Evolutionary conservation across 2,329 filamentous ascomycete genomes (phyloP).

Genomic region (Stemphylium vesicarium): DNA sequence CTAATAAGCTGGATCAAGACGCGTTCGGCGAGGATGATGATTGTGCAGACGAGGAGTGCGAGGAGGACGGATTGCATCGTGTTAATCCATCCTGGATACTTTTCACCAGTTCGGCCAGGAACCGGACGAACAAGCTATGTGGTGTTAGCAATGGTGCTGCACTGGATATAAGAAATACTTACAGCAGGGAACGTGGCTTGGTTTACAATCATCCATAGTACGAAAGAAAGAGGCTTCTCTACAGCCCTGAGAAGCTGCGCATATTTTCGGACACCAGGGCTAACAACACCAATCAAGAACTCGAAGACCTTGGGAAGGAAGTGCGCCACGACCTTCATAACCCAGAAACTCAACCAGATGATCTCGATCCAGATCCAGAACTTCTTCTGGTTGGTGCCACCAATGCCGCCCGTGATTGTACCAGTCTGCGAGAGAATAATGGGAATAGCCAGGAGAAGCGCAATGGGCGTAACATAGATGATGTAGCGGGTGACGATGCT

Average conservation of each 20-base stretch:
- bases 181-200: slow-evolving; percentile 64
- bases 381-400: slow-evolving; percentile 63
- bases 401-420: slow-evolving; percentile 52
- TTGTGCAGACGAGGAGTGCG: slow-evolving; percentile 70
- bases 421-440: slow-evolving; percentile 66
- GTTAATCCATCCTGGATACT: slow-evolving; percentile 55
- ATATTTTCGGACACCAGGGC: slow-evolving; percentile 69
- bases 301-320: slow-evolving; percentile 66
- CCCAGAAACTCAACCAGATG: slow-evolving; percentile 69
- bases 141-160: not conserved
- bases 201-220: slow-evolving; percentile 65
- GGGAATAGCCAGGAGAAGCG: slow-evolving; percentile 64
- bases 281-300: slow-evolving; percentile 67
- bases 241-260: slow-evolving; percentile 63
- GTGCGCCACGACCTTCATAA: slow-evolving; percentile 65
- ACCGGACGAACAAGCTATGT: slow-evolving; percentile 22
- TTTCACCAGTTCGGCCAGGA: slow-evolving; percentile 4
- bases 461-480: slow-evolving; percentile 66
- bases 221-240: slow-evolving; percentile 66
- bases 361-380: slow-evolving; percentile 72
- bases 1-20: slow-evolving; percentile 81
- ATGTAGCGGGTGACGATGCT: slow-evolving; percentile 69
- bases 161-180: not conserved
- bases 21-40: slow-evolving; percentile 78
- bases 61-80: slow-evolving; percentile 69